These are phyloP conservation scores for Aegilops sharonensis DNA, from an alignment of 176 grass and related monocot species.

Conservation along the genomic window DNA sequence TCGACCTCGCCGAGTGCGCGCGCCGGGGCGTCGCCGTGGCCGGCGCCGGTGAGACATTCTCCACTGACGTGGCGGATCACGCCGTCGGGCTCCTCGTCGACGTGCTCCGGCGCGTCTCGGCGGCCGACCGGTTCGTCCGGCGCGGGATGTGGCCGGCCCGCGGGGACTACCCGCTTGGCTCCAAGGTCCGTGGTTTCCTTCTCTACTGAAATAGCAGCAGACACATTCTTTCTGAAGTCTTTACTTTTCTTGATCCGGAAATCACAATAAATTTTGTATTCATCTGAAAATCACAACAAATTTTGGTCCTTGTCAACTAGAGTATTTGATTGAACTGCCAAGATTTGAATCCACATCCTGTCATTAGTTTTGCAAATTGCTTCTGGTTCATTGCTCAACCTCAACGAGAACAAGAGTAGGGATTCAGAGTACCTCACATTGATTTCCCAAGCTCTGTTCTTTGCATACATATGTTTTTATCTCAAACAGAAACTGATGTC, in stretches of 20 bases:
- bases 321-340: not conserved
- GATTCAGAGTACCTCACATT: not conserved
- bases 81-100: constrained; percentile 44
- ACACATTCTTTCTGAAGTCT: not conserved
- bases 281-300: not conserved
- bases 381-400: not conserved
- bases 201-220: not conserved
- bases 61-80: constrained; percentile 38
- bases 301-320: not conserved
- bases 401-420: not conserved
- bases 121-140: constrained; percentile 41
- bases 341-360: not conserved
- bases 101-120: constrained; percentile 38
- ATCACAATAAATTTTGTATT: not conserved
- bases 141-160: constrained; percentile 16
- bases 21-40: constrained; percentile 31
- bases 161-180: constrained; percentile 34
- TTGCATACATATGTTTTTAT: not conserved
- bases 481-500: not conserved
- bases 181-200: constrained; percentile 38
- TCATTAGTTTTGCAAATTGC: not conserved
- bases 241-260: not conserved
- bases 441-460: not conserved
- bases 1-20: constrained; percentile 44
- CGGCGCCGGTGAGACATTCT: constrained; percentile 24